Base-by-base conservation (phyloP, 306 rosid genomes). In the Fragaria vesca region DNA sequence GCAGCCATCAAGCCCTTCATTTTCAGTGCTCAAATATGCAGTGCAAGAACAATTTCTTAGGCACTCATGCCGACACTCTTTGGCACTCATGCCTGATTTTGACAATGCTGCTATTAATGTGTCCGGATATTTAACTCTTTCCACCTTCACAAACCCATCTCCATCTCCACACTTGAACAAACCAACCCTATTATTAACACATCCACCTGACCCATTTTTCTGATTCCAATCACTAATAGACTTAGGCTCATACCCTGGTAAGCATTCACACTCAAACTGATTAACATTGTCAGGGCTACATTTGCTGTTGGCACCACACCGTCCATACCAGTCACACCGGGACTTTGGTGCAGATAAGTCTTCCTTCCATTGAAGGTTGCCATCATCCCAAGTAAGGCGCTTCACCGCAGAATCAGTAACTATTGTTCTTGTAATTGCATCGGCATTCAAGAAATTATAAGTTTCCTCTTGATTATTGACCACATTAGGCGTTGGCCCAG, bases 211-310 rank as follows among this genome's bases (percentile, higher is more conserved):
- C 26, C 82, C 81, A 32, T 85, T 84, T 47, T 76, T 82, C 7
- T 81, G 18, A 63, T 82, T 55, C 93, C 93, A 86, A 18, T 80
- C 54, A 6, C 4, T 67, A 0, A 74, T 34, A 3, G 61, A 70
- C 17, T 50, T 81, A 4, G 94, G 94, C 66, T 82, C 85, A 74
- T 80, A 88, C 2, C 94, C 91, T 0, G 88, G 92, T 11, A 89
- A 21, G 46, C 94, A 91, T 6, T 78, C 36, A 42, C 97, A 91
- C 75, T 43, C 65, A 28, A 77, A 82, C 17, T 46, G 3, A 5
- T 79, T 82, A 8, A 66, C 8, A 61, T 78, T 74, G 12, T 76
- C 71, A 5, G 90, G 84, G 78, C 79, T 70, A 40, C 94, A 91
- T 12, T 82, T 84, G 61, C 88, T 60, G 51, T 86, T 85, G 2